Percentiles rank a stretch among this genome's conserved stretches.
phyloP scores from a whole-genome alignment of 306 rosid genomes.

The Morella rubra region DNA sequence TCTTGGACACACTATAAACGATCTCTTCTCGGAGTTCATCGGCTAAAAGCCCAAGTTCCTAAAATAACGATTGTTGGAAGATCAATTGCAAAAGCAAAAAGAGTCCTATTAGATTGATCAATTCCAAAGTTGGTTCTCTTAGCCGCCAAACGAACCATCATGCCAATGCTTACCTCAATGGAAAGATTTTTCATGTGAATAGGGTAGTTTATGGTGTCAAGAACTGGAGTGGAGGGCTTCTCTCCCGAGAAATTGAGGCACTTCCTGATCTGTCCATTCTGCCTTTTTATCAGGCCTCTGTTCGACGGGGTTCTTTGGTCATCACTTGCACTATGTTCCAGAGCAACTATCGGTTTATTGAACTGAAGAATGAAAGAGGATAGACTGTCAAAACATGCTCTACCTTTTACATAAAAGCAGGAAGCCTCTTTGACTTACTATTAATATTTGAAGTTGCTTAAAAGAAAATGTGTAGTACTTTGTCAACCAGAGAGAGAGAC shows the following conservation, averaged over 20 bases:
- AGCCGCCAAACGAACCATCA: background rate
- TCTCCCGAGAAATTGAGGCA: conserved; percentile 51
- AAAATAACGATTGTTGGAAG: background rate
- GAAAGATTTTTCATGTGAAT: conserved; percentile 61
- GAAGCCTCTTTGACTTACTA: background rate
- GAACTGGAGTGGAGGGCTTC: conserved; percentile 58
- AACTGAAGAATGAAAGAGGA: conserved; percentile 31
- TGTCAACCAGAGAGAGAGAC: background rate
- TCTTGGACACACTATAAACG: conserved; percentile 54
- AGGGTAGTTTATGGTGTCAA: conserved; percentile 59
- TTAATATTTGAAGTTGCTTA: background rate
- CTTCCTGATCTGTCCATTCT: conserved; percentile 9
- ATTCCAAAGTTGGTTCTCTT: background rate
- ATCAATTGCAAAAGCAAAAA: background rate
- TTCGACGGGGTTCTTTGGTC: conserved; percentile 15
- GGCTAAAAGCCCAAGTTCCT: conserved; percentile 54
- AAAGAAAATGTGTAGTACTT: background rate
- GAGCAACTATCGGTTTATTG: conserved; percentile 21
- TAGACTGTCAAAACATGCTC: background rate
- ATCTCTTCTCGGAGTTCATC: conserved; percentile 59
- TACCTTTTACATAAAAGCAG: background rate
- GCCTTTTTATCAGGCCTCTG: background rate
- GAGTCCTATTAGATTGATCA: background rate
- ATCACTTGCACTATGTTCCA: conserved; percentile 11
- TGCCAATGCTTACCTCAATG: conserved; percentile 30